Percentiles rank a stretch among this genome's conserved stretches.
phyloP scores from a whole-genome alignment of 2,329 filamentous ascomycete genomes.

The Colletotrichum siamense region DNA sequence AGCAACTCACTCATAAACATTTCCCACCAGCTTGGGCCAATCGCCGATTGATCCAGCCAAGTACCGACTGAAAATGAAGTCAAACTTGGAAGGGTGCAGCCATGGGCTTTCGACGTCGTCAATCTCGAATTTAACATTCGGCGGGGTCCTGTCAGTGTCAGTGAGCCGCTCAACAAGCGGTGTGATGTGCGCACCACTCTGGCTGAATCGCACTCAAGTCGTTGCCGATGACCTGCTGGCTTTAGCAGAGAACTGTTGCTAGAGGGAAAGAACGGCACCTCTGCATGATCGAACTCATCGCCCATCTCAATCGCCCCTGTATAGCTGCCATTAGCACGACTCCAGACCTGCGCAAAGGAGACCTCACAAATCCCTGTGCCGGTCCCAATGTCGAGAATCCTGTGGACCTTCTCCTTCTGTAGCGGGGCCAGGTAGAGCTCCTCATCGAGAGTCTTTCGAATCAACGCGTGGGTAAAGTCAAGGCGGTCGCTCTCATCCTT shows the following conservation, averaged over 20 bases:
- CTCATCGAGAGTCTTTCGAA: neutral
- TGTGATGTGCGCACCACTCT: neutral
- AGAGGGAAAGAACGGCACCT: neutral
- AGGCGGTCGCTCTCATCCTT: conserved; percentile 11
- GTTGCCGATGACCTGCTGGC: conserved; percentile 1
- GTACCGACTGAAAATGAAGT: conserved; percentile 33
- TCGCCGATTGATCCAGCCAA: neutral
- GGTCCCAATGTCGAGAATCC: conserved; percentile 64
- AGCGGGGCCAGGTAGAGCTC: conserved; percentile 12
- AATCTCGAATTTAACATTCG: conserved; percentile 69
- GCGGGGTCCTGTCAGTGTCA: conserved; percentile 52
- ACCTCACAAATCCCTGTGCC: conserved; percentile 63
- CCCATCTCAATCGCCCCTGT: neutral
- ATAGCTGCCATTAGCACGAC: neutral
- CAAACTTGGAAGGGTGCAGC: conserved; percentile 39
- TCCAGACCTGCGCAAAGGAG: neutral
- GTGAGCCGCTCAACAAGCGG: neutral
- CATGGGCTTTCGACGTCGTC: conserved; percentile 65
- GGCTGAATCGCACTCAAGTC: conserved; percentile 13
- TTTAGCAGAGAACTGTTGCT: fast-evolving
- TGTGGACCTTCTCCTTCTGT: conserved; percentile 16
- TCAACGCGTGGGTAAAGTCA: neutral
- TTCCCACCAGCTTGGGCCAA: conserved; percentile 1
- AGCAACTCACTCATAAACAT: neutral
- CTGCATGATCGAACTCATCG: neutral